A percentile compares a stretch with the other conserved stretches of the same genome.
Conservation (phyloP, 192 early-diverging fungal genomes). For the Rhizophagus clarus region DNA sequence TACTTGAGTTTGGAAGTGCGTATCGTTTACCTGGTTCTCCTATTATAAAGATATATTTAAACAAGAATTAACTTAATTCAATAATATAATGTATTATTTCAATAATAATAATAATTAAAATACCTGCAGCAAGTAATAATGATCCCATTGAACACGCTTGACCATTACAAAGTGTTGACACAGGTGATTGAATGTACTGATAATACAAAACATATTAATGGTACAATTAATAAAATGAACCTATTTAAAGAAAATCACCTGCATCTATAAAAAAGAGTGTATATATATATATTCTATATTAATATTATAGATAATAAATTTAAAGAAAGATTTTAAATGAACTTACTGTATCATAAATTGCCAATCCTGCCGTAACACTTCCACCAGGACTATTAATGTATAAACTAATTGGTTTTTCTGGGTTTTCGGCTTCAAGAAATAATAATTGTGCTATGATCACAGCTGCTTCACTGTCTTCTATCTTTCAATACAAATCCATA, state of each 20-base stretch:
- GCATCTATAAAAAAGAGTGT: constrained; percentile 28
- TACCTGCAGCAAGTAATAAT: constrained; percentile 83
- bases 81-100: background rate
- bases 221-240: constrained; percentile 14
- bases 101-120: background rate
- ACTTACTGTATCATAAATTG: constrained; percentile 85
- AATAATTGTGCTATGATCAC: constrained; percentile 94
- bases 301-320: background rate
- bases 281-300: background rate
- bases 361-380: constrained; percentile 93
- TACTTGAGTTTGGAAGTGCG: constrained; percentile 84
- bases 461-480: constrained; percentile 82
- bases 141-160: constrained; percentile 99
- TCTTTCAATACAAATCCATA: constrained; percentile 34
- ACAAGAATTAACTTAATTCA: background rate
- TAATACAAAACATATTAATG: background rate
- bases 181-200: constrained; percentile 90
- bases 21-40: constrained; percentile 84
- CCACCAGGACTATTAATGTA: constrained; percentile 99
- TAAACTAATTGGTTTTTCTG: constrained; percentile 89
- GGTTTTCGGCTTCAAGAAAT: constrained; percentile 93
- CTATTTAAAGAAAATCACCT: constrained; percentile 9
- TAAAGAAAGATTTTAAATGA: background rate
- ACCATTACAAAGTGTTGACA: constrained; percentile 93
- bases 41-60: constrained; percentile 7